Evolutionary conservation across 257 asterid genomes (phyloP), one percentile per base, ranked within the genome.

Genomic region (Przewalskia tangutica): DNA sequence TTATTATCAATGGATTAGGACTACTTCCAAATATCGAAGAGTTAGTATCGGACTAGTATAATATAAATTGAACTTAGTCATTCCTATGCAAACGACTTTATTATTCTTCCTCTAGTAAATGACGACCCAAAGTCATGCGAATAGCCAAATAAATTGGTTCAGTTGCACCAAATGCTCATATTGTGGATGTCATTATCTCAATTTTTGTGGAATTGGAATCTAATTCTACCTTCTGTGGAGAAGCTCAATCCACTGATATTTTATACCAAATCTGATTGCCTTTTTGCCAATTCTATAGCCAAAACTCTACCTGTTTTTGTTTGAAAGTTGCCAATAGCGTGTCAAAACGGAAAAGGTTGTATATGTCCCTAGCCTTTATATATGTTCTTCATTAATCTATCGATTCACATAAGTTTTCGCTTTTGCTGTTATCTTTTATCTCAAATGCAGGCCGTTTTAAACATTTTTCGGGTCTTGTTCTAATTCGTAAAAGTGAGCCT

Each of bases 171-270:
- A 73, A 73, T 46, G 59, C 32, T 73, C 79, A 73, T 18, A 18
- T 48, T 71, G 12, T 73, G 42, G 79, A 48, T 48, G 79, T 73
- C 79, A 73, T 48, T 48, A 12, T 73, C 23, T 73, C 42, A 73
- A 50, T 60, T 23, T 73, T 48, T 20, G 79, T 48, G 79, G 79
- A 73, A 54, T 48, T 73, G 60, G 79, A 73, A 73, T 73, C 79
- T 50, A 48, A 73, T 73, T 73, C 79, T 48, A 73, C 44, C 60
- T 73, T 73, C 32, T 73, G 23, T 73, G 79, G 79, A 73, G 62
- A 73, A 73, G 23, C 23, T 73, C 44, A 73, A 50, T 73, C 79
- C 79, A 48, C 44, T 50, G 18, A 16, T 48, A 73, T 48, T 73
- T 23, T 23, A 73, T 73, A 23, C 60, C 60, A 46, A 48, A 46